Evolutionary conservation across 2,329 filamentous ascomycete species (phyloP), one percentile per base, ranked within the genome.

Genomic region (Diaporthe sp.): DNA sequence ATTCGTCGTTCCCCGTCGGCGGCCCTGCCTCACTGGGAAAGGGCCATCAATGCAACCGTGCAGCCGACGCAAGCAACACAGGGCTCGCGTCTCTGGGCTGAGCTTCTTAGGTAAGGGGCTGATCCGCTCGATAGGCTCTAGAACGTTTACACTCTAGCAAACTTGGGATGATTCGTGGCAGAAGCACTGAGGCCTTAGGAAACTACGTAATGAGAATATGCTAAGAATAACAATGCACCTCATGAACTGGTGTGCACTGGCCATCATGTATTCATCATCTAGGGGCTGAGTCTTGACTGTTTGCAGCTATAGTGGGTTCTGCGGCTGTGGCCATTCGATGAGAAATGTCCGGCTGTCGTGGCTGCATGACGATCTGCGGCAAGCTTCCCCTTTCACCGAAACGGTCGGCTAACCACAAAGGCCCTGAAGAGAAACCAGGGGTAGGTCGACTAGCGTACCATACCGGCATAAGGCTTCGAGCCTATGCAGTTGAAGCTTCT

Each of bases 381-480:
- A 63, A 42, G 58, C 58, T 61, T 25, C 58, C 37, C 58, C 58
- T 63, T 63, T 63, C 39, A 22, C 58, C 58, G 58, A 63, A 44
- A 63, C 37, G 25, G 15, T 44, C 25, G 58, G 37, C 58, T 42
- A 59, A 59, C 56, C 15, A 63, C 8, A 22, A 19, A 22, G 39
- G 37, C 10, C 42, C 12, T 39, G n/a, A n/a, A n/a, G n/a, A n/a
- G n/a, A n/a, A n/a, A n/a, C 7, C 6, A 61, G 37, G 35, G 56
- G n/a, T 39, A 39, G 12, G 22, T 5, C 12, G 8, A 44, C 37
- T 44, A 63, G 15, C 4, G 25, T 30, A 27, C 15, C 39, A 42
- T 42, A 4, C 58, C 17, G 7, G 37, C 58, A 30, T 30, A 44
- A 3, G 37, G 58, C 58, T 19, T 42, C 37, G 25, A 44, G 58